A percentile compares a stretch with the other conserved stretches of the same genome.
Conservation (phyloP, 2,329 filamentous ascomycete species). For the Colletotrichum chlorophyti region DNA sequence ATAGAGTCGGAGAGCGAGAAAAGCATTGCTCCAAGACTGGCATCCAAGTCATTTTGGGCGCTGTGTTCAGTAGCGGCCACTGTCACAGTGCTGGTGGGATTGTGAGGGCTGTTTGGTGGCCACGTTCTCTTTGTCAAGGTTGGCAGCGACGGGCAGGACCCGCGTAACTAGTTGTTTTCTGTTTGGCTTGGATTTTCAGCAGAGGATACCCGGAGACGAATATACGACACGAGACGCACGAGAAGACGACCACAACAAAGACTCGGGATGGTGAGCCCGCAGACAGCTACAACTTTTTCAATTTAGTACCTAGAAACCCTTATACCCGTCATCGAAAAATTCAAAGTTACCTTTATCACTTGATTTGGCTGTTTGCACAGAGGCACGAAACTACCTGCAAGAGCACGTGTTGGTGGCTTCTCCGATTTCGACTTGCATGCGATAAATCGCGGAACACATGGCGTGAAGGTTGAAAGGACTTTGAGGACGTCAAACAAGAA, state of each 20-base stretch:
- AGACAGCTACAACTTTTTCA: too few relatives aligned
- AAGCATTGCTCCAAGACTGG: constrained; percentile 14
- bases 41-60: constrained; percentile 1
- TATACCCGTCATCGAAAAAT: constrained; percentile 7
- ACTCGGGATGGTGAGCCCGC: not conserved
- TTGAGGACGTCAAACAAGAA: too few relatives aligned
- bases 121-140: not conserved
- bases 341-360: not conserved
- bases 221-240: constrained; percentile 6
- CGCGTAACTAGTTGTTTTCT: constrained; percentile 12
- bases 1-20: constrained; percentile 30
- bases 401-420: too few relatives aligned
- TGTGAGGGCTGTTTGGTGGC: not conserved
- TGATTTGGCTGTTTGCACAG: too few relatives aligned
- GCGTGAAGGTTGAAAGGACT: too few relatives aligned
- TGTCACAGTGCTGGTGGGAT: not conserved
- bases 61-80: constrained; percentile 1
- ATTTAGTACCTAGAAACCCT: constrained; percentile 23
- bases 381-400: too few relatives aligned
- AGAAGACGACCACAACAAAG: constrained; percentile 15
- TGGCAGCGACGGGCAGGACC: constrained; percentile 24
- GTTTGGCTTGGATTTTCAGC: constrained; percentile 18
- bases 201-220: constrained; percentile 29
- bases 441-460: too few relatives aligned
- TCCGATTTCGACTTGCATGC: too few relatives aligned